Conservation (phyloP, 345 rosid genomes). For the Gossypium turneri region DNA sequence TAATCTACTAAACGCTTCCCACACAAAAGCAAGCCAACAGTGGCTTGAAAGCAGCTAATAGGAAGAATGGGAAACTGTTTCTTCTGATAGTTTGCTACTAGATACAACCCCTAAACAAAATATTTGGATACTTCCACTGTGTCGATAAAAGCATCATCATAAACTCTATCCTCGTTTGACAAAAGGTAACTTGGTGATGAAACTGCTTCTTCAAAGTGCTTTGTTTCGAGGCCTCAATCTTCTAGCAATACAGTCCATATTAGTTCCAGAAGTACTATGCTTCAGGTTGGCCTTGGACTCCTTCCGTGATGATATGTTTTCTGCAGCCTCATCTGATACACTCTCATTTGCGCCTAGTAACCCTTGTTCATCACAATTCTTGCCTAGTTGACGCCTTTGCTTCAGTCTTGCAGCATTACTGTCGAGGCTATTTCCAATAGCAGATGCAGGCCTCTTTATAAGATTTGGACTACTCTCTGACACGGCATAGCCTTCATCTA, state of each 20-base stretch:
- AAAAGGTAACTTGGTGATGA: not conserved
- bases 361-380: not conserved
- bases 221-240: conserved; percentile 24
- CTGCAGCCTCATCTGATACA: not conserved
- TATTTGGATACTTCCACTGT: not conserved
- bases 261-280: not conserved
- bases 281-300: conserved; percentile 4
- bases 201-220: conserved; percentile 11
- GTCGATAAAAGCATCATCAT: conserved; percentile 10
- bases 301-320: not conserved
- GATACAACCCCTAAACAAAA: conserved; percentile 12
- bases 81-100: conserved; percentile 10
- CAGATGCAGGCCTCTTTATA: conserved; percentile 10
- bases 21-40: not conserved
- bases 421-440: conserved; percentile 13
- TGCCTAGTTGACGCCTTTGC: conserved; percentile 11
- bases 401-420: conserved; percentile 21
- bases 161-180: not conserved
- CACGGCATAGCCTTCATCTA: not conserved
- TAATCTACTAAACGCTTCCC: not conserved
- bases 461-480: not conserved
- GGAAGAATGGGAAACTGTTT: not conserved
- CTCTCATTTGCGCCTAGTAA: not conserved
- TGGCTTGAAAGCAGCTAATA: not conserved
- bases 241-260: conserved; percentile 23